phyloP scores from a whole-genome alignment of 2,329 filamentous ascomycete species.

The Fusarium liriodendri region DNA sequence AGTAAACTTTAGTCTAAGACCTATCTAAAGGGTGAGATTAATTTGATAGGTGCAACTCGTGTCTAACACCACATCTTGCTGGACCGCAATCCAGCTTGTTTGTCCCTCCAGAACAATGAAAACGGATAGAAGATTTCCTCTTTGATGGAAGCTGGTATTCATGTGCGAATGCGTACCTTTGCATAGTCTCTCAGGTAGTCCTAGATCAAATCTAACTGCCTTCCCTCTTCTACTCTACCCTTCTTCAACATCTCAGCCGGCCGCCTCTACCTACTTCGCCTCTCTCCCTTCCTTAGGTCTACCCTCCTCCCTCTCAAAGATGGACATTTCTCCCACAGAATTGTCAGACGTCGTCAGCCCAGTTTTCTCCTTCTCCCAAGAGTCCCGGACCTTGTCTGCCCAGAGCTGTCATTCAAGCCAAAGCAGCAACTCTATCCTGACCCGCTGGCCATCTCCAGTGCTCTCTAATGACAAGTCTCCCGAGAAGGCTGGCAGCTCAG shows the following conservation, averaged over 20 bases:
- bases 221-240: background rate
- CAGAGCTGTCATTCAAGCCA: background rate
- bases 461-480: background rate
- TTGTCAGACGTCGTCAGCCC: background rate
- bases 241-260: background rate
- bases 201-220: background rate
- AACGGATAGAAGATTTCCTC: background rate
- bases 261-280: background rate
- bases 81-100: background rate
- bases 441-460: background rate
- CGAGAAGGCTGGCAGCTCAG: background rate
- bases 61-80: background rate
- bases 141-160: background rate
- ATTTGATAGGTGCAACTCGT: background rate
- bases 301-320: background rate
- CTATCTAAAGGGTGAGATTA: background rate
- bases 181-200: fast-evolving
- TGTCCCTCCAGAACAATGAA: background rate
- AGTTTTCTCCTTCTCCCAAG: background rate
- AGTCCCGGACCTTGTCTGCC: background rate
- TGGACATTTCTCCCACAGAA: background rate
- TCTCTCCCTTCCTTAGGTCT: no score
- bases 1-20: background rate
- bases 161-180: background rate
- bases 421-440: background rate